Base-by-base conservation (phyloP, 495 filamentous ascomycete genomes). In the Aspergillus sparsus region DNA sequence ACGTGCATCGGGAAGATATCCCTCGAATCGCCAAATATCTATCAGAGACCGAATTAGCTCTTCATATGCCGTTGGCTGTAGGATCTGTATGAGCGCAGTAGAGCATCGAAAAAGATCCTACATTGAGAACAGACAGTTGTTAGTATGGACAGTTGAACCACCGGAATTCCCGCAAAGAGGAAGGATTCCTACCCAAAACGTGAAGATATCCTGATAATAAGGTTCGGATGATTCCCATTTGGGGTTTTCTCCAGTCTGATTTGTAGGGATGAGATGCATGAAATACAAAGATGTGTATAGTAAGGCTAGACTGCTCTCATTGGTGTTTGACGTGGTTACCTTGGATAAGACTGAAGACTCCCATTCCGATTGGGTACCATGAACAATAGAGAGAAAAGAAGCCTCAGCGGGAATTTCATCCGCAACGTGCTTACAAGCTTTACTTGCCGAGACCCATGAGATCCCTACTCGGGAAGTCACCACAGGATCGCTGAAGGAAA, bases 191-290 rank as follows among this genome's bases (percentile, higher is more conserved):
- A 78, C 85, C 83, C 84, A 77, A 56, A 73, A 74, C 5, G 75
- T 77, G 59, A 77, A 79, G 16, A 78, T 76, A 47, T 79, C 76
- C 42, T 79, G 71, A 59, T 77, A 79, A 52, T 78, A 91, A 12
- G 88, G 88, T 69, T 90, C 88, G 1, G 57, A 61, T 6, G 86
- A 89, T 7, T 62, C 66, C 87, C 88, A 91, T 6, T 77, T 67
- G 0, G 88, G 87, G 62, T 90, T 91, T 66, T 90, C 88, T 0
- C 85, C 86, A 0, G 88, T 90, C 45, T 84, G 82, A 66, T 91
- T 89, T 5, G 87, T 87, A 0, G 88, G 88, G 36, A 90, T 78
- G 18, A 90, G 64, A 54, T 84, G 81, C 85, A 90, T 89, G 60
- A 85, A 84, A 59, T 89, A 89, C 1, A 91, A 64, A 2, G 83